phyloP scores from a whole-genome alignment of 345 rosid genomes.

The Cardiospermum halicacabum region DNA sequence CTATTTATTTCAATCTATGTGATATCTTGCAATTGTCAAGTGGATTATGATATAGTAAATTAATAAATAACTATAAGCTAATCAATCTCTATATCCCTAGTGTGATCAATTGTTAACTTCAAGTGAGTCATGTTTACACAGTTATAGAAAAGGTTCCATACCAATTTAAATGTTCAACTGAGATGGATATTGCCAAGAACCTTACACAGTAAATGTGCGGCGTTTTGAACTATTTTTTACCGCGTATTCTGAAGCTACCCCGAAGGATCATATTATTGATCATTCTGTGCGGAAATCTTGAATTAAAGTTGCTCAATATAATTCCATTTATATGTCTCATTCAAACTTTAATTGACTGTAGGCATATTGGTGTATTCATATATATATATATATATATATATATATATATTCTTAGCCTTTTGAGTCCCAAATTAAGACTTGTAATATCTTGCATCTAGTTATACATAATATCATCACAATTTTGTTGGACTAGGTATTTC shows the following conservation, averaged over 20 bases:
- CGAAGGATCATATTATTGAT: background rate
- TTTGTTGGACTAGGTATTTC: background rate
- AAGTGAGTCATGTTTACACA: background rate
- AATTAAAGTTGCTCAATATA: background rate
- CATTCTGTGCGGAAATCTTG: background rate
- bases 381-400: no score
- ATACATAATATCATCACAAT: background rate
- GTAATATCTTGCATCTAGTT: background rate
- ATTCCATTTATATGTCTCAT: background rate
- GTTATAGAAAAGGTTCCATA: background rate
- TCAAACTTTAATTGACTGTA: background rate
- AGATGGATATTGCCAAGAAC: background rate
- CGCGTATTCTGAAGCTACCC: background rate
- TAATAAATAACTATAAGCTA: slow-evolving; percentile 65
- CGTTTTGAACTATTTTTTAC: no score
- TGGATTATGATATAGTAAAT: slow-evolving; percentile 61
- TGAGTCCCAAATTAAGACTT: background rate
- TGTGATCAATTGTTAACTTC: background rate
- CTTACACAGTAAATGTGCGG: background rate
- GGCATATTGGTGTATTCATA: background rate
- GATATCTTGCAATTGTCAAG: background rate
- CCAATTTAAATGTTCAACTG: background rate
- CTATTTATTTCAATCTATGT: background rate
- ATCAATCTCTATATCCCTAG: background rate
- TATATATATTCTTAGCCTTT: background rate